These are phyloP conservation scores for Aureobasidium uvarum DNA, from an alignment of 2,329 filamentous ascomycete genomes.

Conservation along the genomic window DNA sequence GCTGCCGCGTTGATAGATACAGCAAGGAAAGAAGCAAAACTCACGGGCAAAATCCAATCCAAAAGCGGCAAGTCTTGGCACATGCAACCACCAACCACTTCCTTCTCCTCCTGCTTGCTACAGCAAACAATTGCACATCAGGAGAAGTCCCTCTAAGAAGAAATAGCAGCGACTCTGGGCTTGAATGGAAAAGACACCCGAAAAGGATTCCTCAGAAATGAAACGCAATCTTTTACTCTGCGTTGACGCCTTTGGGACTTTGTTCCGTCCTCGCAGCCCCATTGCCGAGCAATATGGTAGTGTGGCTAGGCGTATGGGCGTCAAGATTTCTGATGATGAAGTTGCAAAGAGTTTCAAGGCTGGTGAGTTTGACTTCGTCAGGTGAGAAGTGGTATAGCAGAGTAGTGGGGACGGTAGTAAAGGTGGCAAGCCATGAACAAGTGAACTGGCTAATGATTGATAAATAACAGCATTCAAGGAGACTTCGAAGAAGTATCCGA, in stretches of 20 bases:
- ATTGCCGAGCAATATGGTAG: constrained; percentile 56
- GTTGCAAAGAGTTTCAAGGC: constrained; percentile 43
- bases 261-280: constrained; percentile 55
- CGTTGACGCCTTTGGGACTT: constrained; percentile 65
- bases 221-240: constrained; percentile 55
- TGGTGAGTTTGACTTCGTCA: constrained; percentile 35
- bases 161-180: too few relatives aligned
- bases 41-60: neutral
- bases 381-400: neutral
- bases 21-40: neutral
- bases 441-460: neutral
- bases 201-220: neutral
- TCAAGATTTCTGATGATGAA: constrained; percentile 45
- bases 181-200: neutral
- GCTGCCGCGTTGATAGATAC: neutral
- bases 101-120: neutral
- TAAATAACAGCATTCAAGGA: constrained; percentile 48
- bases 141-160: too few relatives aligned
- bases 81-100: neutral
- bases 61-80: neutral
- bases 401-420: neutral
- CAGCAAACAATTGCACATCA: neutral
- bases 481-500: constrained; percentile 52
- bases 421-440: neutral
- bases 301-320: constrained; percentile 55